Conservation (phyloP, 169 alveolate species). For the Eimeria tenella region DNA sequence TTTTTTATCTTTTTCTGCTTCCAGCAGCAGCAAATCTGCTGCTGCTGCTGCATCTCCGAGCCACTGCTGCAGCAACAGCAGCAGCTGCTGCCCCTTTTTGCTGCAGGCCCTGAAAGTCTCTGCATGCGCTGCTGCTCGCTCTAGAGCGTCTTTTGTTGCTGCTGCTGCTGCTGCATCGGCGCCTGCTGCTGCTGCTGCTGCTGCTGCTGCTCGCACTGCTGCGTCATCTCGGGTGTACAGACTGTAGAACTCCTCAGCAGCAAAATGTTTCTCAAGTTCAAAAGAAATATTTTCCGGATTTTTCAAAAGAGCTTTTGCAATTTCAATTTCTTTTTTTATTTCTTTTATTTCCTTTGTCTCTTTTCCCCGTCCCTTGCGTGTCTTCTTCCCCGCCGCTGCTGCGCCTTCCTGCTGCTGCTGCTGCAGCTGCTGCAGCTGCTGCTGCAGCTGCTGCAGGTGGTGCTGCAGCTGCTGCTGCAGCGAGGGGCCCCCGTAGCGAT, state of each 20-base stretch:
- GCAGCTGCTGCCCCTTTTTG: slow-evolving; percentile 11
- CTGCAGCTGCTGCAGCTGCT: background rate
- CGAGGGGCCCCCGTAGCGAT: background rate
- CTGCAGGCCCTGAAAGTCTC: background rate
- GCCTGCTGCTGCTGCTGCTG: background rate
- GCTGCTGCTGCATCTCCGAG: background rate
- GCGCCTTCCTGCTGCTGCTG: slow-evolving; percentile 3
- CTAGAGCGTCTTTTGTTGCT: slow-evolving; percentile 18
- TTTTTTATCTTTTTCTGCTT: background rate
- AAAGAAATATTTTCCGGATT: background rate
- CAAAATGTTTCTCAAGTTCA: background rate
- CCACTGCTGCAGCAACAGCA: background rate
- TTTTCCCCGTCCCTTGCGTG: background rate
- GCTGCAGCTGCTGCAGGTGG: slow-evolving; percentile 13
- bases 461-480: slow-evolving; percentile 9
- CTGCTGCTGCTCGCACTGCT: slow-evolving; percentile 6
- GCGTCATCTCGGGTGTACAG: background rate
- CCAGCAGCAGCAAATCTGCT: background rate
- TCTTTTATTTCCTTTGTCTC: background rate
- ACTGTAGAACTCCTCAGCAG: background rate
- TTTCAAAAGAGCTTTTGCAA: background rate
- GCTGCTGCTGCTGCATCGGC: background rate
- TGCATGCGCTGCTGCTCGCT: background rate
- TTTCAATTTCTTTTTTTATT: background rate
- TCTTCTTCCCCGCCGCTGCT: background rate